Evolutionary conservation across 495 filamentous ascomycete species (phyloP).

Genomic region (Aspergillus steynii): DNA sequence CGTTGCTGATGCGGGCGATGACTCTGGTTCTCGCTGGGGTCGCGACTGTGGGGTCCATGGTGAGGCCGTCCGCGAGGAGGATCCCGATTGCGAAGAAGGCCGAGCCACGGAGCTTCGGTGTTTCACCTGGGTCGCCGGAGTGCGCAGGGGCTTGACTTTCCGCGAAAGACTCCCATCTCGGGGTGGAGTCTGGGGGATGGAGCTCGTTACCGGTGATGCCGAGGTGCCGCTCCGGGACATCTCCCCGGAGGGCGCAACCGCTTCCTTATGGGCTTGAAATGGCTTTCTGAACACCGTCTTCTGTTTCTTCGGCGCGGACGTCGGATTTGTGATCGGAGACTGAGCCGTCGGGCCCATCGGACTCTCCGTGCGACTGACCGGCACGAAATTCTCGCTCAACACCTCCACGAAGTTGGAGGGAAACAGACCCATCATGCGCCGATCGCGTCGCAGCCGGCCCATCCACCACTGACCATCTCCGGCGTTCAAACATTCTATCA

Average conservation of each 20-base stretch:
- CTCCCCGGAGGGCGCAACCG: slow-evolving; percentile 45
- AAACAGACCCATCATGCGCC: slow-evolving; percentile 84
- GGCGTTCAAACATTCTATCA: slow-evolving; percentile 97
- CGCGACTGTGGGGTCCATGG: slow-evolving; percentile 7
- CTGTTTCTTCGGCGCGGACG: slow-evolving; percentile 49
- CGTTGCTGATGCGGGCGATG: slow-evolving; percentile 1
- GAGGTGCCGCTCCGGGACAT: slow-evolving; percentile 30
- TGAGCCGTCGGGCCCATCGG: slow-evolving; percentile 52
- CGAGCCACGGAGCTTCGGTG: slow-evolving; percentile 37
- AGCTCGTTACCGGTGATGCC: slow-evolving; percentile 35
- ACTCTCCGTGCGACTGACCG: slow-evolving; percentile 74
- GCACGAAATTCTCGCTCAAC: slow-evolving; percentile 78
- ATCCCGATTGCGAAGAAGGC: slow-evolving; percentile 31
- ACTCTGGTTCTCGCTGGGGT: slow-evolving; percentile 16
- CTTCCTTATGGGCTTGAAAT: slow-evolving; percentile 56
- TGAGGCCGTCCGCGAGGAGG: slow-evolving; percentile 32
- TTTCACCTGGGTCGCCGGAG: slow-evolving; percentile 39
- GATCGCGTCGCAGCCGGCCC: slow-evolving; percentile 82
- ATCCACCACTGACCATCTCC: slow-evolving; percentile 99
- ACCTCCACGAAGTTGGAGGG: slow-evolving; percentile 97
- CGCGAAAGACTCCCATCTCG: slow-evolving; percentile 39
- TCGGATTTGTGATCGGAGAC: slow-evolving; percentile 47
- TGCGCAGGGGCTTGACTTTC: slow-evolving; percentile 40
- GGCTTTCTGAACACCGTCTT: slow-evolving; percentile 53
- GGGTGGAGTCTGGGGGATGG: slow-evolving; percentile 50